Evolutionary conservation across 2,329 filamentous ascomycete genomes (phyloP).

Genomic region (Rasamsonia emersonii): DNA sequence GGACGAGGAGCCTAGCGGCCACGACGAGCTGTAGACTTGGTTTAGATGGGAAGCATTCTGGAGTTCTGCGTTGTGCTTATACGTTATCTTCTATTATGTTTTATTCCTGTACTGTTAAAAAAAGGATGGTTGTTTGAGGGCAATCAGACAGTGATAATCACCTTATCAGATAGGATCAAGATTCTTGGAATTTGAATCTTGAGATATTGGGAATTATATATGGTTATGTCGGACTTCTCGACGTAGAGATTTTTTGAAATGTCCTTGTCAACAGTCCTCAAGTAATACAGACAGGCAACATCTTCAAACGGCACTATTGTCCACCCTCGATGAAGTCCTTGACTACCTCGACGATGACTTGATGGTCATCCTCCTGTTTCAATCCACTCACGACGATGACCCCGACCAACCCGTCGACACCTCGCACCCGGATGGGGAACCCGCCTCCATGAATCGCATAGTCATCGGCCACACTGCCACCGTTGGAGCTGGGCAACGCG

Average conservation of each 20-base stretch:
- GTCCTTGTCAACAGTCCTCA: too few species aligned
- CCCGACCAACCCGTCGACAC: slow-evolving; percentile 67
- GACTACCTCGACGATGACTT: slow-evolving; percentile 62
- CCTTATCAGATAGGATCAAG: too few species aligned
- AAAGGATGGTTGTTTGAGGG: slow-evolving; percentile 9
- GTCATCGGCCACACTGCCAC: slow-evolving; percentile 38
- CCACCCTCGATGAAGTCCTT: slow-evolving; percentile 37
- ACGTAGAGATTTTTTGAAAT: too few species aligned
- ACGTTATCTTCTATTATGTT: background rate
- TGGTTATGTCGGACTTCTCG: too few species aligned
- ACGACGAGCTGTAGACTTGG: slow-evolving; percentile 68
- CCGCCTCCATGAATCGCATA: slow-evolving; percentile 75
- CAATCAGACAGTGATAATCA: too few species aligned
- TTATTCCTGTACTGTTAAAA: slow-evolving; percentile 9
- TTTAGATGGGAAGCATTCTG: slow-evolving; percentile 24
- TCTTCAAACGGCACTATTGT: slow-evolving; percentile 6
- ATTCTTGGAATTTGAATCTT: too few species aligned
- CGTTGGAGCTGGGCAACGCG: slow-evolving; percentile 47
- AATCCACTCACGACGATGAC: slow-evolving; percentile 69
- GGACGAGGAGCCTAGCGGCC: slow-evolving; percentile 60
- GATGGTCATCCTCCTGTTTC: slow-evolving; percentile 70
- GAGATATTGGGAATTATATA: too few species aligned
- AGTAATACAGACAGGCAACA: too few species aligned
- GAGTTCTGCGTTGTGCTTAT: slow-evolving; percentile 20
- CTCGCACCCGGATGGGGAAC: slow-evolving; percentile 61